These are phyloP conservation scores for Lipomyces starkeyi DNA, from an alignment of 805 yeast genomes.

Conservation along the genomic window DNA sequence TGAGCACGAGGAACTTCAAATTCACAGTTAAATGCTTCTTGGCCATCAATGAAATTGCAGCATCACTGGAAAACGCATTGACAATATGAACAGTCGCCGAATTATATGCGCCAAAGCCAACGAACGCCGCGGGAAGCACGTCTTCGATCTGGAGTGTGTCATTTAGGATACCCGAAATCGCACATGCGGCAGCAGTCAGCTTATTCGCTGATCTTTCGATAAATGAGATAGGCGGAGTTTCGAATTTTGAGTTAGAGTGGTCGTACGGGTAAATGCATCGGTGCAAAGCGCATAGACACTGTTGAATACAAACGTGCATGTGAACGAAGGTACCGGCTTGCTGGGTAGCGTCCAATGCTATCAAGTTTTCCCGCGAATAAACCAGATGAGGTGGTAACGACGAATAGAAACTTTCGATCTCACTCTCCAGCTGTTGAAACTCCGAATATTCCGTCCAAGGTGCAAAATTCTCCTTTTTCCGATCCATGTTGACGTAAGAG, in stretches of 20 bases:
- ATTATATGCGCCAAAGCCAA: constrained; percentile 46
- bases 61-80: constrained; percentile 44
- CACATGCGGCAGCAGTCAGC: constrained; percentile 45
- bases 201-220: constrained; percentile 43
- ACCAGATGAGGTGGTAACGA: constrained; percentile 40
- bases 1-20: constrained; percentile 42
- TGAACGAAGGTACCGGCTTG: constrained; percentile 45
- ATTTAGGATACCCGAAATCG: constrained; percentile 42
- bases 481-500: constrained; percentile 39
- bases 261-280: constrained; percentile 45
- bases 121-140: constrained; percentile 46
- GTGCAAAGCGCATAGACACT: constrained; percentile 43
- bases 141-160: constrained; percentile 44
- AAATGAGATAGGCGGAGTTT: constrained; percentile 44
- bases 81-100: constrained; percentile 47
- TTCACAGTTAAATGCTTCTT: constrained; percentile 46
- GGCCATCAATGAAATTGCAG: constrained; percentile 42
- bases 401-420: constrained; percentile 38
- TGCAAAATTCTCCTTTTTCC: constrained; percentile 40
- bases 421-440: constrained; percentile 38
- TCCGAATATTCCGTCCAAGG: constrained; percentile 45
- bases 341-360: constrained; percentile 39
- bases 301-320: constrained; percentile 44
- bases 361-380: constrained; percentile 40
- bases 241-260: constrained; percentile 39